Evolutionary conservation across 441 rosid species (phyloP).

Genomic region (Rhodomyrtus psidioides): DNA sequence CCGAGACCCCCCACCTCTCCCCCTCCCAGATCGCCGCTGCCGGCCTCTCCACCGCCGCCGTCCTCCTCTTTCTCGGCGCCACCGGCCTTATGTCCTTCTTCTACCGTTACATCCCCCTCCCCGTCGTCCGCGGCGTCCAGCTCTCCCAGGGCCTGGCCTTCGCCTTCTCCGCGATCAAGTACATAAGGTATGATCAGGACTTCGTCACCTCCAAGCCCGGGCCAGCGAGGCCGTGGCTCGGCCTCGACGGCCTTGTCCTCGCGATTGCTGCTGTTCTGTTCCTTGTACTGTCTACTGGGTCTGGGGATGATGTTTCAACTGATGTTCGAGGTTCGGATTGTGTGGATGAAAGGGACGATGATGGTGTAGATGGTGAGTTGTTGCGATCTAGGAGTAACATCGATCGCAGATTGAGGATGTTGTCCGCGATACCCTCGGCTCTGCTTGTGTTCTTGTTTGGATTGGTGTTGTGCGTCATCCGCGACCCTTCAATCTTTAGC

Average conservation of each 20-base stretch:
- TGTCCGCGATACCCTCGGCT: conserved; percentile 56
- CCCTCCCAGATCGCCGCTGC: conserved; percentile 61
- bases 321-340: neutral
- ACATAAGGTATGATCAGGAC: conserved; percentile 47
- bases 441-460: conserved; percentile 48
- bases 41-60: conserved; percentile 47
- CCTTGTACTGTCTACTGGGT: conserved; percentile 47
- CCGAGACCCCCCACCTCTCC: conserved; percentile 52
- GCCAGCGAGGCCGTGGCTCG: conserved; percentile 49
- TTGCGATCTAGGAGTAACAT: neutral
- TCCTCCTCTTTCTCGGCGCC: conserved; percentile 49
- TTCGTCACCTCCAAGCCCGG: conserved; percentile 40
- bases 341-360: neutral
- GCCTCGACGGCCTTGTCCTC: conserved; percentile 54
- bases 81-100: conserved; percentile 60
- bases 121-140: conserved; percentile 76
- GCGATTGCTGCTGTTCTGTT: conserved; percentile 44
- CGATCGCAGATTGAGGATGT: conserved; percentile 28
- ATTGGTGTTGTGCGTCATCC: conserved; percentile 40
- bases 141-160: conserved; percentile 58
- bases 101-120: conserved; percentile 48
- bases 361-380: neutral
- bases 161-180: conserved; percentile 64
- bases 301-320: conserved; percentile 18
- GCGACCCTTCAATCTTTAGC: conserved; percentile 40